Evolutionary conservation across 176 grass and related monocot genomes (phyloP).

Genomic region (Guadua angustifolia): DNA sequence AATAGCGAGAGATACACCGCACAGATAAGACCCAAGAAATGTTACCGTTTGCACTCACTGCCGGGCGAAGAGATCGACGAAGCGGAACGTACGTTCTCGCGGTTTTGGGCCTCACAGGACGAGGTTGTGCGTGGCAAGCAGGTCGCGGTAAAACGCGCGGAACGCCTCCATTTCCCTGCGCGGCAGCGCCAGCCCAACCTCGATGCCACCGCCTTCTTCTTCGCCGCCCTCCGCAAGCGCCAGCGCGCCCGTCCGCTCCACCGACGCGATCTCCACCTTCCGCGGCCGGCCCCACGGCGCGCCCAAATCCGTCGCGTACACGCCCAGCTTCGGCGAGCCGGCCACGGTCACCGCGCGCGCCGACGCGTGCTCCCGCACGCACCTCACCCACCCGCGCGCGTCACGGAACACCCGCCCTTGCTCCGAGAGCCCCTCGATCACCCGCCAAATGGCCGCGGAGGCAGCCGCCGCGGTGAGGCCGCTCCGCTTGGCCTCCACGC

Average conservation of each 20-base stretch:
- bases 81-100: neutral
- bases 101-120: neutral
- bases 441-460: slow-evolving; percentile 51
- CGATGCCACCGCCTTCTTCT: slow-evolving; percentile 71
- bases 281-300: slow-evolving; percentile 44
- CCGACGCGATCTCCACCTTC: slow-evolving; percentile 73
- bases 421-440: slow-evolving; percentile 58
- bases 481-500: slow-evolving; percentile 37
- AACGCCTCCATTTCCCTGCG: slow-evolving; percentile 65
- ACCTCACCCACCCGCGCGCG: slow-evolving; percentile 61
- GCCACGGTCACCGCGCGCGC: slow-evolving; percentile 70
- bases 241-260: slow-evolving; percentile 73
- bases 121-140: neutral
- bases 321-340: slow-evolving; percentile 69
- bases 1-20: neutral
- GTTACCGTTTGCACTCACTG: neutral
- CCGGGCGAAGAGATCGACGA: no score
- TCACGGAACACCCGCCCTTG: slow-evolving; percentile 49
- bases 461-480: slow-evolving; percentile 39
- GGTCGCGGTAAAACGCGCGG: slow-evolving; percentile 39
- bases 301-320: slow-evolving; percentile 70
- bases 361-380: slow-evolving; percentile 51
- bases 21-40: neutral
- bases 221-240: slow-evolving; percentile 60
- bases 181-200: slow-evolving; percentile 74